Evolutionary conservation across 805 yeast species (phyloP).

Genomic region (Myxozyma melibiosi): DNA sequence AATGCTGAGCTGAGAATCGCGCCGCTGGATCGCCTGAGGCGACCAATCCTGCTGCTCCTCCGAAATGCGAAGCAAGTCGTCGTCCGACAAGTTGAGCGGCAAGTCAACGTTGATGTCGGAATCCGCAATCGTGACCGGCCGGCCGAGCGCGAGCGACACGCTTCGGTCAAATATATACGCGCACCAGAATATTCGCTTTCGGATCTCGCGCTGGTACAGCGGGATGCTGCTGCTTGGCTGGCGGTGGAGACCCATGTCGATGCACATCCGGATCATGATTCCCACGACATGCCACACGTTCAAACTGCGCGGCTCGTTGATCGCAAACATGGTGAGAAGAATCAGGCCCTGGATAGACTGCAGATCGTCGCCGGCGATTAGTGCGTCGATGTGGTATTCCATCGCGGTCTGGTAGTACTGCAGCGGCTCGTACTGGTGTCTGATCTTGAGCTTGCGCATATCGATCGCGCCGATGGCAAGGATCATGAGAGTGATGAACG

Average conservation of each 20-base stretch:
- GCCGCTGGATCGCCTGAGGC: slow-evolving; percentile 3
- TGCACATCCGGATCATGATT: slow-evolving; percentile 18
- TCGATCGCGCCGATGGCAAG: slow-evolving; percentile 27
- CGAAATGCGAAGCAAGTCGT: slow-evolving; percentile 5
- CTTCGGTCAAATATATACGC: slow-evolving; percentile 77
- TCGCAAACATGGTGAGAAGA: slow-evolving; percentile 15
- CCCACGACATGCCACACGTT: slow-evolving; percentile 29
- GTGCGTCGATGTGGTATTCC: slow-evolving; percentile 15
- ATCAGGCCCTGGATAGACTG: slow-evolving; percentile 22
- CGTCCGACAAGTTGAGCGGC: slow-evolving; percentile 63
- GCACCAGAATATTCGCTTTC: slow-evolving; percentile 83
- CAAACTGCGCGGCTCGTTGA: slow-evolving; percentile 18
- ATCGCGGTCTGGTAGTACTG: slow-evolving; percentile 22
- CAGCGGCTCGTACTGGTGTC: slow-evolving; percentile 7
- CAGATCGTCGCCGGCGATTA: slow-evolving; percentile 14
- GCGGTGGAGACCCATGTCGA: slow-evolving; percentile 22
- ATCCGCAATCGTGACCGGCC: slow-evolving; percentile 86
- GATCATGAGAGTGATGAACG: slow-evolving; percentile 22
- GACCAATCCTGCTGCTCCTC: slow-evolving; percentile 11
- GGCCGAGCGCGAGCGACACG: slow-evolving; percentile 76
- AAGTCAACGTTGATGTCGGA: slow-evolving; percentile 67
- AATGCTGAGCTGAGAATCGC: neutral
- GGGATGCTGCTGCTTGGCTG: slow-evolving; percentile 38
- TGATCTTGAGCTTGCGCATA: slow-evolving; percentile 1
- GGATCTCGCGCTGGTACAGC: slow-evolving; percentile 77